These are phyloP conservation scores for Porcisia hertigi DNA, from an alignment of 208 protist genomes.

Conservation along the genomic window DNA sequence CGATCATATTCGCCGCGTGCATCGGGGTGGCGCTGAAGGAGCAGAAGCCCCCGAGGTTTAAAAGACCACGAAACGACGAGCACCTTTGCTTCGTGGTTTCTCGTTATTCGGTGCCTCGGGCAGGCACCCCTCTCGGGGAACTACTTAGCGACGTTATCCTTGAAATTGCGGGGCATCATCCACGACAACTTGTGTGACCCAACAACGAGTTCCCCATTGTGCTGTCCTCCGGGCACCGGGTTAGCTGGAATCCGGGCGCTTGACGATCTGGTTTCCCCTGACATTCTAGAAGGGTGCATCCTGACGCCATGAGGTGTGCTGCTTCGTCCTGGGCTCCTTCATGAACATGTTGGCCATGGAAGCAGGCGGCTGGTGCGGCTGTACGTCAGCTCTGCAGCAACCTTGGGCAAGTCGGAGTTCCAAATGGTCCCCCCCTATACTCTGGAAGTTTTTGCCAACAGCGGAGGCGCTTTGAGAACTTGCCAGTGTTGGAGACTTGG, in stretches of 20 bases:
- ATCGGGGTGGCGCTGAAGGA: conserved; percentile 50
- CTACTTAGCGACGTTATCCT: conserved; percentile 49
- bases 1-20: conserved; percentile 40
- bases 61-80: conserved; percentile 26
- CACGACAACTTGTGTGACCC: conserved; percentile 46
- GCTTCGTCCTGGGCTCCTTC: conserved; percentile 48
- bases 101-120: conserved; percentile 47
- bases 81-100: conserved; percentile 26
- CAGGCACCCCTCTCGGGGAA: conserved; percentile 42
- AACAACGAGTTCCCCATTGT: conserved; percentile 47
- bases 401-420: conserved; percentile 26
- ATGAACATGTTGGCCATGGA: conserved; percentile 52
- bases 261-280: conserved; percentile 45
- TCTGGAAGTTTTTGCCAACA: conserved; percentile 47
- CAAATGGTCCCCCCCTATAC: conserved; percentile 48
- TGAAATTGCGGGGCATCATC: conserved; percentile 53
- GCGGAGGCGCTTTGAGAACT: conserved; percentile 58
- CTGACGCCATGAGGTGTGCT: conserved; percentile 51
- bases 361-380: conserved; percentile 38
- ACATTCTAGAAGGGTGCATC: conserved; percentile 60
- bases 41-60: conserved; percentile 41
- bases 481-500: conserved; percentile 38
- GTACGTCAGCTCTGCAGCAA: conserved; percentile 34
- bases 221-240: conserved; percentile 35
- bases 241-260: conserved; percentile 57